Conservation (phyloP, 306 rosid genomes). For the Lotus japonicus region DNA sequence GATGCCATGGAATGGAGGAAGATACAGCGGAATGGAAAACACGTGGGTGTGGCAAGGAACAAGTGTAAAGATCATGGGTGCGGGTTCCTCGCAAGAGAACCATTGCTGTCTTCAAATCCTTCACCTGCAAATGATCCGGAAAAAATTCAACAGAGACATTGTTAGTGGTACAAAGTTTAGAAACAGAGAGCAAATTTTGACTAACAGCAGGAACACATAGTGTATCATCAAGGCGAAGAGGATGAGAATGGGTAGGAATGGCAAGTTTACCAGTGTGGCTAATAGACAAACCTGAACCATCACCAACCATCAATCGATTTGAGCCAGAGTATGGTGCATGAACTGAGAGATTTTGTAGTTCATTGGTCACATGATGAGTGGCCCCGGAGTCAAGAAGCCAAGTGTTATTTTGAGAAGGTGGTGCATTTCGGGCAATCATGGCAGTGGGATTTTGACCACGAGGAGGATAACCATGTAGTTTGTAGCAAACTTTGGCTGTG, state of each 20-base stretch:
- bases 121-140: background rate
- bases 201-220: background rate
- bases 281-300: background rate
- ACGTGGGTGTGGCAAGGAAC: background rate
- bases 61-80: background rate
- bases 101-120: background rate
- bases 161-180: background rate
- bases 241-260: background rate
- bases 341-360: background rate
- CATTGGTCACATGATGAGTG: background rate
- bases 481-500: background rate
- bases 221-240: background rate
- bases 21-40: background rate
- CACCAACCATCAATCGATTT: background rate
- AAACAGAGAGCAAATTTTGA: background rate
- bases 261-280: background rate
- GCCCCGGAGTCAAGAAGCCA: background rate
- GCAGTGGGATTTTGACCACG: background rate
- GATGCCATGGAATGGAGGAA: background rate
- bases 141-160: background rate
- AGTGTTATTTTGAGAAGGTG: too few relatives aligned
- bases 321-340: background rate
- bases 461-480: background rate
- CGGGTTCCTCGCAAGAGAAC: background rate
- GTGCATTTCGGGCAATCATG: background rate